phyloP scores from a whole-genome alignment of 179 eudicot genomes.

The Heliamphora pulchella region DNA sequence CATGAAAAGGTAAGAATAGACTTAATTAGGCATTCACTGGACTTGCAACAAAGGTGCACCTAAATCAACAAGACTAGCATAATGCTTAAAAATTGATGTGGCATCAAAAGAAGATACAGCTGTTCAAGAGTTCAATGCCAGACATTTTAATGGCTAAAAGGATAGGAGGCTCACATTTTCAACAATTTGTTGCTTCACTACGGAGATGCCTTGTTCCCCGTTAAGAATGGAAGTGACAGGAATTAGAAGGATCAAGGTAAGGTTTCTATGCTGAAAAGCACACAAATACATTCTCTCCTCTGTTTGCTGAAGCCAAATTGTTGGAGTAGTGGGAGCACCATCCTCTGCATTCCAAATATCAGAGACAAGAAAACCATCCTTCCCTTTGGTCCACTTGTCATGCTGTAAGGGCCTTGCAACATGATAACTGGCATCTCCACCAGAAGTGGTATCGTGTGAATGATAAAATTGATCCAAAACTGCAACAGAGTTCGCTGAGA shows the following conservation, averaged over 20 bases:
- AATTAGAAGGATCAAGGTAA: constrained; percentile 65
- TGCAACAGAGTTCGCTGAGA: constrained; percentile 33
- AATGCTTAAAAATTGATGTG: background rate
- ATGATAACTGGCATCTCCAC: constrained; percentile 40
- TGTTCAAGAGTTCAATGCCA: background rate
- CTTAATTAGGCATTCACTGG: background rate
- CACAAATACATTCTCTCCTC: constrained; percentile 76
- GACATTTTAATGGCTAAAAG: background rate
- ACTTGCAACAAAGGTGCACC: background rate
- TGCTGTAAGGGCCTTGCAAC: constrained; percentile 65
- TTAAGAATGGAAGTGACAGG: constrained; percentile 54
- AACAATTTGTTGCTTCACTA: constrained; percentile 72
- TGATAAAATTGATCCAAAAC: constrained; percentile 38
- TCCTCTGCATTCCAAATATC: constrained; percentile 51
- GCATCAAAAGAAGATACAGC: background rate
- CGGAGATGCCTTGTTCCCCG: constrained; percentile 61
- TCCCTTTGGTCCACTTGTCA: constrained; percentile 77
- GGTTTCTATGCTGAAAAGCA: constrained; percentile 71
- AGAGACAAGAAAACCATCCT: constrained; percentile 80
- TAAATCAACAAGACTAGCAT: background rate
- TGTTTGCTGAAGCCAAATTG: constrained; percentile 65
- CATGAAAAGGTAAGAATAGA: background rate
- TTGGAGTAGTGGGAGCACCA: constrained; percentile 41
- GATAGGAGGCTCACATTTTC: constrained; percentile 57
- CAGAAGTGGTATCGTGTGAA: constrained; percentile 47